Evolutionary conservation across 108 stramenopile genomes (phyloP).

Genomic region (Skeletonema costatum): DNA sequence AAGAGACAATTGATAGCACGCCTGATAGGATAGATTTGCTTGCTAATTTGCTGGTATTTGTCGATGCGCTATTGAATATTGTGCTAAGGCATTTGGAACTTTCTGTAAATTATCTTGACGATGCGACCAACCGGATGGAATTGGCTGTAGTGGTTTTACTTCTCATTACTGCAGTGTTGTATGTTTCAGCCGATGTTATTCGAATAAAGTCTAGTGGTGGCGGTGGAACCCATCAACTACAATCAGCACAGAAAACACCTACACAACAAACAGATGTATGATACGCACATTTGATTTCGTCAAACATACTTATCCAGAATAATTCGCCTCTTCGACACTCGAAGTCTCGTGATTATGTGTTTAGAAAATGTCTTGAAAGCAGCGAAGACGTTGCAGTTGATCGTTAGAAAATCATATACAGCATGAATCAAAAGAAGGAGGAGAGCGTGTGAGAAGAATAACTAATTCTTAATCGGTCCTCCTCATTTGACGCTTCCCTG

Average conservation of each 20-base stretch:
- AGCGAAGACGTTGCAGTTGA: no score
- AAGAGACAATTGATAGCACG: not conserved
- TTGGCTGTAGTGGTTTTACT: not conserved
- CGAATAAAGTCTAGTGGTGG: not conserved
- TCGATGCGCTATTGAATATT: not conserved
- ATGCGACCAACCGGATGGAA: conserved; percentile 1
- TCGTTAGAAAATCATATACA: no score
- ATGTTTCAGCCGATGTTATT: not conserved
- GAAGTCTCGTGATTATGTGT: no score
- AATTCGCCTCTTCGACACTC: no score
- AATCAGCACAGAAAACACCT: not conserved
- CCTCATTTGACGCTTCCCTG: no score
- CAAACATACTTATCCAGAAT: no score
- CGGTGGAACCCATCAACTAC: not conserved
- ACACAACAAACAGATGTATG: not conserved
- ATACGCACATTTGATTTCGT: not conserved
- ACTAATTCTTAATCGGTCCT: no score
- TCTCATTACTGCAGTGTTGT: not conserved
- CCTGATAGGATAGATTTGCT: conserved; percentile 13
- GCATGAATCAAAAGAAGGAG: no score
- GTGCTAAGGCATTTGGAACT: not conserved
- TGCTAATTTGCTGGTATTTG: conserved; percentile 6
- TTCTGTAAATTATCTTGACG: not conserved
- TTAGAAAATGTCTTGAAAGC: no score
- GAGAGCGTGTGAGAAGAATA: no score